Base-by-base conservation (phyloP, 306 rosid species). In the Pueraria montana region DNA sequence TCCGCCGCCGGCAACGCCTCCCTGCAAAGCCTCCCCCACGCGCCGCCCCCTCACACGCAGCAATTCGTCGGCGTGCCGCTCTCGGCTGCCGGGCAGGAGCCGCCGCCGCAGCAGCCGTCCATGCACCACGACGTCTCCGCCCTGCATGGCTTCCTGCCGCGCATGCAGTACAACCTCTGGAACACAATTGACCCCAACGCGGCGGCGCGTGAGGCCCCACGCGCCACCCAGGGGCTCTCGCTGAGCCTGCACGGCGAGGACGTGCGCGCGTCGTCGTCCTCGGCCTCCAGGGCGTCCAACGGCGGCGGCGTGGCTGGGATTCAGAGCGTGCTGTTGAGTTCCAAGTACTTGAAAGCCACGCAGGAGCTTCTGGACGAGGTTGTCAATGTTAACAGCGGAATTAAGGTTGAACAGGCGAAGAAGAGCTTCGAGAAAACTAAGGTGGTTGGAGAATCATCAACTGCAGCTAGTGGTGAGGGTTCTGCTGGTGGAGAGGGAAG, bases 301-400 rank as follows among this genome's bases (percentile, higher is more conserved):
- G 93, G 93, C 11, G 74, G 72, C 17, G 74, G 34, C 12, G 92
- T 89, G 24, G 80, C 94, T 1, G 99, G 99, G 20, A 88, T 96
- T 56, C 98, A 92, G 85, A 84, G 97, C 8, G 95, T 91, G 69
- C 65, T 96, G 23, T 76, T 96, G 80, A 91, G 95, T 87, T 92
- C 98, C 0, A 96, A 94, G 81, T 96, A 90, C 87, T 83, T 96
- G 89, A 96, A 90, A 81, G 96, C 95, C 2, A 89, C 99, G 5
- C 98, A 94, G 75, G 99, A 96, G 52, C 91, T 96, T 43, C 89
- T 96, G 0, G 99, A 92, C 2, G 97, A 96, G 81, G 96, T 94
- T 59, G 98, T 94, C 0, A 91, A 90, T 78, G 98, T 96, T 32
- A 91, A 91, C 14, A 81, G 76, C 14, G 93, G 91, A 16, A 77